Percentiles rank a stretch among this genome's conserved stretches.
These are phyloP conservation scores for Diaporthe sp. DNA, from an alignment of 2,329 filamentous ascomycete species.

Conservation along the genomic window DNA sequence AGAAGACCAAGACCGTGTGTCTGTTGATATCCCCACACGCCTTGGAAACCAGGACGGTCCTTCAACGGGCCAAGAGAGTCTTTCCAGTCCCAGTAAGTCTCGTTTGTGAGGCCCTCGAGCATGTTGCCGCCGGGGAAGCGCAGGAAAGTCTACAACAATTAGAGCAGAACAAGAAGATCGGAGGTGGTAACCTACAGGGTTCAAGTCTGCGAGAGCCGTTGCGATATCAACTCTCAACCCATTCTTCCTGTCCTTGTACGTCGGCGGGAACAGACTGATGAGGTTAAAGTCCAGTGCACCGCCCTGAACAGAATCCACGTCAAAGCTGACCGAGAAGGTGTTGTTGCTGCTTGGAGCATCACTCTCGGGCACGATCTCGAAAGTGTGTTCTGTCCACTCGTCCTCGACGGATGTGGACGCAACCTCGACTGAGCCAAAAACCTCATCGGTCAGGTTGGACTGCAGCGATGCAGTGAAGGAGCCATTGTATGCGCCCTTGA, in stretches of 20 bases:
- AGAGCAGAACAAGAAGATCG: neutral
- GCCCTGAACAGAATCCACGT: constrained; percentile 49
- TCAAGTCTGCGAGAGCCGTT: constrained; percentile 60
- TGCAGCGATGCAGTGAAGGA: constrained; percentile 58
- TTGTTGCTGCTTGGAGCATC: constrained; percentile 66
- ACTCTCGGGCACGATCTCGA: constrained; percentile 52
- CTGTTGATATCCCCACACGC: constrained; percentile 69
- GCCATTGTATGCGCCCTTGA: constrained; percentile 60
- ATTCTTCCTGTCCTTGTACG: constrained; percentile 67
- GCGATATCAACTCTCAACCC: constrained; percentile 67
- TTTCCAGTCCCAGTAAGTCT: constrained; percentile 62
- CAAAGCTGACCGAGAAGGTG: constrained; percentile 65
- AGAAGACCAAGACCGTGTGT: constrained; percentile 71
- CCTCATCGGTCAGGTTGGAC: constrained; percentile 55
- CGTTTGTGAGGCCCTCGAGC: constrained; percentile 58
- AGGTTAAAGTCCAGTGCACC: constrained; percentile 65
- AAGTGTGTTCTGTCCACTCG: constrained; percentile 64
- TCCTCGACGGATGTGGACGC: constrained; percentile 50
- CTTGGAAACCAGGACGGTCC: constrained; percentile 64
- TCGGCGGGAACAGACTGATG: constrained; percentile 69
- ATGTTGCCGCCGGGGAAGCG: constrained; percentile 75
- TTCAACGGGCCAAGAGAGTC: constrained; percentile 64
- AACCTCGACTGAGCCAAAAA: constrained; percentile 59
- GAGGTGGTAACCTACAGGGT: constrained; percentile 51
- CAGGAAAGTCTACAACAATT: constrained; percentile 57